Conservation (phyloP, 1,139 yeast genomes). For the Scheffersomyces cryptocercus region DNA sequence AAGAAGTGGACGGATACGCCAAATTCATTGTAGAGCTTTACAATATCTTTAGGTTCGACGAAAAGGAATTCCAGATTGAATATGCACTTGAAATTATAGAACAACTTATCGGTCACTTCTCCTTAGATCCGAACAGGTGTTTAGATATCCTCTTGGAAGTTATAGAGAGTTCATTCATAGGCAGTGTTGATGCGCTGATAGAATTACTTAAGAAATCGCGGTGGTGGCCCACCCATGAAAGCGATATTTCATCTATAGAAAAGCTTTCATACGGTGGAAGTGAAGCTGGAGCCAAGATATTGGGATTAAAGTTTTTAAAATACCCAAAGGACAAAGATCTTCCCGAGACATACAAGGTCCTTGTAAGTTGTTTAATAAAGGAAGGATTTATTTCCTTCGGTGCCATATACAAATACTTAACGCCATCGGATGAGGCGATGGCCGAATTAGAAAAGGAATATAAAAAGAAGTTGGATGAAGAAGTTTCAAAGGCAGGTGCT, state of each 20-base stretch:
- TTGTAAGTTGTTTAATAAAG: conserved; percentile 60
- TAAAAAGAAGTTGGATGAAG: conserved; percentile 56
- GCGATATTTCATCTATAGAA: conserved; percentile 32
- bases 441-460: conserved; percentile 43
- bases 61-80: conserved; percentile 43
- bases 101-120: conserved; percentile 71
- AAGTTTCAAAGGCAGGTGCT: conserved; percentile 64
- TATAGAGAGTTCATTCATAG: conserved; percentile 43
- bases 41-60: conserved; percentile 41
- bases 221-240: conserved; percentile 62
- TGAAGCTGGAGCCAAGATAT: conserved; percentile 56
- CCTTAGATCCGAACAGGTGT: conserved; percentile 73
- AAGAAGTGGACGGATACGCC: conserved; percentile 80
- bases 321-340: conserved; percentile 31
- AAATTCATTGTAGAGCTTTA: conserved; percentile 59
- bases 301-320: conserved; percentile 56
- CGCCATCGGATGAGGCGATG: conserved; percentile 48
- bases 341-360: conserved; percentile 49
- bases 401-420: conserved; percentile 56
- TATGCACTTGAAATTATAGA: conserved; percentile 54
- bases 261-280: conserved; percentile 48
- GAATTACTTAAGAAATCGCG: conserved; percentile 51
- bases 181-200: conserved; percentile 48
- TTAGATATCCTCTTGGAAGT: conserved; percentile 63
- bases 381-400: conserved; percentile 70